Percentiles rank a stretch among this genome's conserved stretches.
Conservation (phyloP, 2,329 filamentous ascomycete genomes). For the Aspergillus eucalypticola region DNA sequence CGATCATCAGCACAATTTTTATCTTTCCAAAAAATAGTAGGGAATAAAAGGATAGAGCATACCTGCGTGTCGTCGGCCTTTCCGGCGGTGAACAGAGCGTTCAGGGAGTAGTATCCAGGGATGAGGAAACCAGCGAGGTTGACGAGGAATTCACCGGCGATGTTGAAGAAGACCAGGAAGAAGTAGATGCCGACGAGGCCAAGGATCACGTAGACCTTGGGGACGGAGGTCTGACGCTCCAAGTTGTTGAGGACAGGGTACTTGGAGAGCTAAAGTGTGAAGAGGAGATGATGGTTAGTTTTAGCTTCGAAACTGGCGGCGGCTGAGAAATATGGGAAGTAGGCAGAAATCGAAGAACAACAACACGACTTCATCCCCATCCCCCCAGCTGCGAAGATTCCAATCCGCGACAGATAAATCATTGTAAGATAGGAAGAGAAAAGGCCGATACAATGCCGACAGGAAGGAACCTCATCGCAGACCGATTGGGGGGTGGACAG, state of each 20-base stretch:
- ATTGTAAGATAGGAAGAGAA: neutral
- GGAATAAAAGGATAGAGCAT: constrained; percentile 27
- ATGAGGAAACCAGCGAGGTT: constrained; percentile 67
- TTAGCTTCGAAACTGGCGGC: neutral
- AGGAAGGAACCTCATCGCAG: neutral
- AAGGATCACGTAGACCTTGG: constrained; percentile 68
- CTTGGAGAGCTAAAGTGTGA: constrained; percentile 59
- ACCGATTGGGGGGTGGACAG: neutral
- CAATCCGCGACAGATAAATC: too few species aligned
- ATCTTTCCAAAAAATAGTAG: neutral
- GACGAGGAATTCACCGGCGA: constrained; percentile 67
- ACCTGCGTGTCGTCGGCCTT: constrained; percentile 67
- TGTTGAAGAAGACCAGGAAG: constrained; percentile 72
- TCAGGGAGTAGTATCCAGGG: constrained; percentile 66
- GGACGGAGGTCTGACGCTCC: constrained; percentile 67
- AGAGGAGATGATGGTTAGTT: constrained; percentile 17
- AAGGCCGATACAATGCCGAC: neutral
- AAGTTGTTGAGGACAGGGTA: constrained; percentile 68
- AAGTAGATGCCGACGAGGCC: constrained; percentile 66
- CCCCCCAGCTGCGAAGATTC: neutral
- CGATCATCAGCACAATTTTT: constrained; percentile 11
- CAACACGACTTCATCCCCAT: neutral
- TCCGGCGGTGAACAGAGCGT: constrained; percentile 61
- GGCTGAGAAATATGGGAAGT: constrained; percentile 9
- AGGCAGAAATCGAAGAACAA: neutral